A percentile compares a stretch with the other conserved stretches of the same genome.
These are phyloP conservation scores for Vigna reflexopilosa DNA, from an alignment of 306 rosid species.

Conservation along the genomic window DNA sequence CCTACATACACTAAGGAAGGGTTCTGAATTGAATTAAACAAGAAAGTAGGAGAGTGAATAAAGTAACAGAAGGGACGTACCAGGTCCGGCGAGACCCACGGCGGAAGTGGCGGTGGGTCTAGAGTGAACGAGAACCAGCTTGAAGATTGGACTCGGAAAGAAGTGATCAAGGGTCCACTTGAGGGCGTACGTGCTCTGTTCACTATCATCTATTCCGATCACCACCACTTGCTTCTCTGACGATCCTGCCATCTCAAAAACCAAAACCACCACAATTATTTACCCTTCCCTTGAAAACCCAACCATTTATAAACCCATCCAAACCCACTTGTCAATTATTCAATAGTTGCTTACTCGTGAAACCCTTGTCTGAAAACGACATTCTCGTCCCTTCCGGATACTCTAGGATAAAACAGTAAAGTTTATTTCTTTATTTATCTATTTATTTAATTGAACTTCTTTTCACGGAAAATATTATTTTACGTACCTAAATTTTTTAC, in stretches of 20 bases:
- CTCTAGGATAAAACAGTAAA: background rate
- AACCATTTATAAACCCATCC: background rate
- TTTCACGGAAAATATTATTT: no score
- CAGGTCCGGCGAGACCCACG: constrained; percentile 72
- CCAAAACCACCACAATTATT: background rate
- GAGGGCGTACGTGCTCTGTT: constrained; percentile 61
- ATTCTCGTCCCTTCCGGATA: background rate
- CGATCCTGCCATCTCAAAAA: constrained; percentile 40
- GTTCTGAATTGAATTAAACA: background rate
- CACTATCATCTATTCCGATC: constrained; percentile 80
- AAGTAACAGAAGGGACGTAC: constrained; percentile 31
- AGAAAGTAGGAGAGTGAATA: background rate
- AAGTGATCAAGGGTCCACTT: constrained; percentile 70
- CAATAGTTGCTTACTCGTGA: background rate
- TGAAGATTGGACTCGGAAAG: constrained; percentile 58
- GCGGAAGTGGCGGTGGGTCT: constrained; percentile 58
- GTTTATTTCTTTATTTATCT: background rate
- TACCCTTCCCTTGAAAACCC: background rate
- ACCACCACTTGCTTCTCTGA: constrained; percentile 70
- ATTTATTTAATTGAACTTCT: no score
- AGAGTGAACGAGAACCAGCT: constrained; percentile 68
- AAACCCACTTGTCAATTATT: background rate
- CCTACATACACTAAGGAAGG: constrained; percentile 49
- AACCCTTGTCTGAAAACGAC: background rate
- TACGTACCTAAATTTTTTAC: no score